A percentile compares a stretch with the other conserved stretches of the same genome.
Evolutionary conservation across 371 early-diverging fungal species (phyloP).

Genomic region (Mucor piriformis): DNA sequence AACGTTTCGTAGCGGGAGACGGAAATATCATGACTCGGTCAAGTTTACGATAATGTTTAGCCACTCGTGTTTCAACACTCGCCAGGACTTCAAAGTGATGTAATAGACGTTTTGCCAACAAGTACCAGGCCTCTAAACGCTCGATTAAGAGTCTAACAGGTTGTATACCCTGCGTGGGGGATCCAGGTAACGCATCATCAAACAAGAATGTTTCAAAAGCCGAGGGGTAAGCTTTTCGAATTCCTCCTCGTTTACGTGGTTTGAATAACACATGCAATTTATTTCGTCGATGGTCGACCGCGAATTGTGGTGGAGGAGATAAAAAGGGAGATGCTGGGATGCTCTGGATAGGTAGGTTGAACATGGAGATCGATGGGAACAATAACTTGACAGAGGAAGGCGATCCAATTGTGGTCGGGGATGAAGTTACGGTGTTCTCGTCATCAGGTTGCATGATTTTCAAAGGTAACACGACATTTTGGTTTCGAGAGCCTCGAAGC

Average conservation of each 20-base stretch:
- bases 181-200: slow-evolving; percentile 19
- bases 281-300: slow-evolving; percentile 8
- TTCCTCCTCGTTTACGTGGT: slow-evolving; percentile 4
- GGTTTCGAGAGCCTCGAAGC: slow-evolving; percentile 10
- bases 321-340: neutral
- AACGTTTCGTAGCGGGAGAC: neutral
- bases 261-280: neutral
- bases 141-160: slow-evolving; percentile 38
- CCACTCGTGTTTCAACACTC: slow-evolving; percentile 29
- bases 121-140: slow-evolving; percentile 43
- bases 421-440: slow-evolving; percentile 28
- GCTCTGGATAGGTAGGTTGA: slow-evolving; percentile 26
- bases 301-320: slow-evolving; percentile 36
- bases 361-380: slow-evolving; percentile 40
- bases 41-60: slow-evolving; percentile 34
- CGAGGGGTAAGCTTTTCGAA: slow-evolving; percentile 26
- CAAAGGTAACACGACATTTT: slow-evolving; percentile 2
- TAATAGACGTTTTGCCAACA: slow-evolving; percentile 27
- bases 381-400: slow-evolving; percentile 33
- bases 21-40: slow-evolving; percentile 19
- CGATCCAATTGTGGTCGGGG: slow-evolving; percentile 8
- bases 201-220: slow-evolving; percentile 30
- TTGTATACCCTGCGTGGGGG: slow-evolving; percentile 25
- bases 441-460: slow-evolving; percentile 45
- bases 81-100: slow-evolving; percentile 35